Percentiles rank a stretch among this genome's conserved stretches.
phyloP scores from a whole-genome alignment of 1,284 basidiomycete genomes.

The Salmacisia buchloeana region DNA sequence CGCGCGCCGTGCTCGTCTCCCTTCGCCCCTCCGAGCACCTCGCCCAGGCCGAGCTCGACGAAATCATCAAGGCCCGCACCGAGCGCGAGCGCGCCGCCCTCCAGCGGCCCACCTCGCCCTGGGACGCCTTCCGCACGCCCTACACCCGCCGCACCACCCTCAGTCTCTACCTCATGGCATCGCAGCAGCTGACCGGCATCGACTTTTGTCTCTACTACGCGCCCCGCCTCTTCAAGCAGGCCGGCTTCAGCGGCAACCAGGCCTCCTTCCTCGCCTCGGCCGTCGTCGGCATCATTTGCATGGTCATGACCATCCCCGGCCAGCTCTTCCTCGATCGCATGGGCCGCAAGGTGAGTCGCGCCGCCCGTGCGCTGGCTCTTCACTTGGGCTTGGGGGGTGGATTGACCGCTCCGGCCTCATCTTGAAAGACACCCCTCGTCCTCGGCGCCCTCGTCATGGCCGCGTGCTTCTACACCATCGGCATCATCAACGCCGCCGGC shows the following conservation, averaged over 20 bases:
- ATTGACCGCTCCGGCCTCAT: too few species aligned
- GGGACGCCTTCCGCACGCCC: neutral
- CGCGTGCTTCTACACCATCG: neutral
- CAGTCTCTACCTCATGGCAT: neutral
- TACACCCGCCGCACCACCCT: neutral
- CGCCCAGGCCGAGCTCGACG: neutral
- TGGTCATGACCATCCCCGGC: neutral
- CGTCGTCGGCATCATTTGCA: neutral
- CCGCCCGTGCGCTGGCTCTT: neutral
- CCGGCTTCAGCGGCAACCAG: neutral
- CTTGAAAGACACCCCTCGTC: neutral
- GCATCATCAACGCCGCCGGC: neutral
- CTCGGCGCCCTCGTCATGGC: neutral
- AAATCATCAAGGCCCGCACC: neutral
- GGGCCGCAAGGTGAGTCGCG: slow-evolving; percentile 3
- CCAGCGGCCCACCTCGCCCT: neutral
- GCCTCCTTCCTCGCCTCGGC: neutral
- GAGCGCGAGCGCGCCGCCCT: neutral
- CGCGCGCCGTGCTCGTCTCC: slow-evolving; percentile 6
- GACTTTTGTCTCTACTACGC: neutral
- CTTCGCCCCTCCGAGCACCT: neutral
- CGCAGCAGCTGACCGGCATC: neutral
- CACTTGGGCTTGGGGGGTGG: too few species aligned
- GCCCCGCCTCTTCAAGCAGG: neutral
- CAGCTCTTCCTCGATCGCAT: slow-evolving; percentile 8